These are phyloP conservation scores for Carex scoparia DNA, from an alignment of 176 grass and related monocot genomes.

Conservation along the genomic window DNA sequence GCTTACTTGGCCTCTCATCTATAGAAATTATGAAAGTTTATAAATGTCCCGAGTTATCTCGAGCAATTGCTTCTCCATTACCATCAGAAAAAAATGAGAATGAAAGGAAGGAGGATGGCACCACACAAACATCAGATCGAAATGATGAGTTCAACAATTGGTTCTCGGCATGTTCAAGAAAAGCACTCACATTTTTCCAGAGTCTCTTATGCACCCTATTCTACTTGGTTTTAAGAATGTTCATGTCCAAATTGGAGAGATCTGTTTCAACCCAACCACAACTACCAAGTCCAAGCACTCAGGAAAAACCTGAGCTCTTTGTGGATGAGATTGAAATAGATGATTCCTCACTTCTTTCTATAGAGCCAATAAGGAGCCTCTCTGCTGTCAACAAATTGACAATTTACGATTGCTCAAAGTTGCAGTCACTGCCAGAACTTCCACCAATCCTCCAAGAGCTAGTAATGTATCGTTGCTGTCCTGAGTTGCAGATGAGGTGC, in stretches of 20 bases:
- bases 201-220: no score
- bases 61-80: not conserved
- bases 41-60: not conserved
- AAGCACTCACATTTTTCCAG: no score
- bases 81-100: not conserved
- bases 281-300: no score
- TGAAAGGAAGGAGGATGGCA: not conserved
- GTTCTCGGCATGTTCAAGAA: no score
- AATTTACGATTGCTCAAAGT: not conserved
- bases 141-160: no score
- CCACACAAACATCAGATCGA: no score
- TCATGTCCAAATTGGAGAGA: no score
- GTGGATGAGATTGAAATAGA: not conserved
- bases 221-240: no score
- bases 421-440: not conserved
- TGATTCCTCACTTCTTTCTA: not conserved
- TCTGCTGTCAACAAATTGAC: not conserved
- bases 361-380: slow-evolving; percentile 18
- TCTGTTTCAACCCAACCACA: not conserved
- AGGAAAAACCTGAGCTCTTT: not conserved
- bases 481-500: not conserved
- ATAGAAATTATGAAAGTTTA: not conserved
- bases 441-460: not conserved
- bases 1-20: not conserved
- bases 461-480: accelerated